These are phyloP conservation scores for Neurospora sp. DNA, from an alignment of 495 filamentous ascomycete species.

Conservation along the genomic window DNA sequence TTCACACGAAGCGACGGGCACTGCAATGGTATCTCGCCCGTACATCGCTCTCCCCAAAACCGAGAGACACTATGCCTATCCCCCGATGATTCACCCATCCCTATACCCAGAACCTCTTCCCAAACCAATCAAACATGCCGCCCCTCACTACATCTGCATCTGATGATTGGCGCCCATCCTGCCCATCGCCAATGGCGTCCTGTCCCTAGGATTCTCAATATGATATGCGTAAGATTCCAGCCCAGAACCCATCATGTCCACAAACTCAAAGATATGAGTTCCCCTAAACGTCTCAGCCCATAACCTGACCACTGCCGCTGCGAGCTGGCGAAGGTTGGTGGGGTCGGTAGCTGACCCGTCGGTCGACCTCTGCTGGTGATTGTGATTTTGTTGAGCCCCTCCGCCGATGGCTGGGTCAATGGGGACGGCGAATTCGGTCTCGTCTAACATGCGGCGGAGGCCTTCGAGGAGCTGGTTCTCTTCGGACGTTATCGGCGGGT, in stretches of 20 bases:
- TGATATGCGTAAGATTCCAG: constrained; percentile 57
- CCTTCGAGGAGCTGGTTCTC: constrained; percentile 56
- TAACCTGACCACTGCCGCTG: constrained; percentile 51
- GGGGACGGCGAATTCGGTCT: constrained; percentile 61
- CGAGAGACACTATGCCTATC: not conserved
- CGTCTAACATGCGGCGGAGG: constrained; percentile 65
- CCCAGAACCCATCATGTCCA: constrained; percentile 51
- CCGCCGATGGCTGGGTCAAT: constrained; percentile 35
- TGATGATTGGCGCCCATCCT: not conserved
- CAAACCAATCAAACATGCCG: not conserved
- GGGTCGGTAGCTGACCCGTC: constrained; percentile 34
- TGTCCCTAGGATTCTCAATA: constrained; percentile 44
- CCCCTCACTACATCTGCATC: not conserved
- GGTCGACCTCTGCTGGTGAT: constrained; percentile 20
- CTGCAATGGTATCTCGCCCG: not conserved
- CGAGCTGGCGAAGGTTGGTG: constrained; percentile 48
- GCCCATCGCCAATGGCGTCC: constrained; percentile 29
- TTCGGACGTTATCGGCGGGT: constrained; percentile 40
- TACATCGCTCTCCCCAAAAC: not conserved
- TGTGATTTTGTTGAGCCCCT: constrained; percentile 16
- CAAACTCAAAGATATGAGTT: constrained; percentile 57
- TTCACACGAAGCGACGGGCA: not conserved
- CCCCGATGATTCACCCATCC: not conserved
- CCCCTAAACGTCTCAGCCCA: constrained; percentile 63
- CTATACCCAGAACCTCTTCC: not conserved